These are phyloP conservation scores for Neurospora sp. DNA, from an alignment of 495 filamentous ascomycete genomes.

Conservation along the genomic window DNA sequence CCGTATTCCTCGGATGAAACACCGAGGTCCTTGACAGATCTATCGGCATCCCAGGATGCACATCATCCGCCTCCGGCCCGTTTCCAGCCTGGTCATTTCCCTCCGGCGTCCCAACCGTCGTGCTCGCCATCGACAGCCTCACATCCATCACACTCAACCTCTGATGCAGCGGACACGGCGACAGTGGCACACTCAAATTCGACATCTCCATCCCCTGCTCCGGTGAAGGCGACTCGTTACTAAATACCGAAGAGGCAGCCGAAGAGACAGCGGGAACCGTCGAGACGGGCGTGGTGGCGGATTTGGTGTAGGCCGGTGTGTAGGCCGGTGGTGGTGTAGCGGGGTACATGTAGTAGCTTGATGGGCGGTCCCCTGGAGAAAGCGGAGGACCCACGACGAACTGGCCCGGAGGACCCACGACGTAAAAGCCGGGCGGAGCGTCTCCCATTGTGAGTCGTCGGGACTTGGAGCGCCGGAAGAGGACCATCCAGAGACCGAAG, in stretches of 20 bases:
- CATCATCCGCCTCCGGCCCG: not conserved
- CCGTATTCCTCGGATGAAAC: not conserved
- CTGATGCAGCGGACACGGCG: not conserved
- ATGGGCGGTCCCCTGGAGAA: not conserved
- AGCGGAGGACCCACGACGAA: no score
- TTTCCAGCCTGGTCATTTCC: not conserved
- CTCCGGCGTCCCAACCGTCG: not conserved
- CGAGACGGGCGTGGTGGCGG: not conserved
- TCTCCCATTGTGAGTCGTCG: not conserved
- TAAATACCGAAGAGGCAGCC: not conserved
- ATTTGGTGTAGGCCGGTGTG: not conserved
- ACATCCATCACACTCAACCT: not conserved
- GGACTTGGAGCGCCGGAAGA: constrained; percentile 2
- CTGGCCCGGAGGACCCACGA: not conserved
- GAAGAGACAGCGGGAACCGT: not conserved
- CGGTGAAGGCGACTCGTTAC: not conserved
- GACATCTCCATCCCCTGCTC: not conserved
- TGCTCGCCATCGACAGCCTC: not conserved
- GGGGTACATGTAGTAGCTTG: not conserved
- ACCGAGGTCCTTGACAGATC: not conserved
- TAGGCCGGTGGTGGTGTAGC: not conserved
- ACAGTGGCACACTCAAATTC: not conserved
- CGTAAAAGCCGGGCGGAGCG: not conserved
- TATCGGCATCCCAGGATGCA: not conserved
- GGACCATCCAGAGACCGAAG: constrained; percentile 2